Base-by-base conservation (phyloP, 257 asterid genomes). In the Lithospermum erythrorhizon region DNA sequence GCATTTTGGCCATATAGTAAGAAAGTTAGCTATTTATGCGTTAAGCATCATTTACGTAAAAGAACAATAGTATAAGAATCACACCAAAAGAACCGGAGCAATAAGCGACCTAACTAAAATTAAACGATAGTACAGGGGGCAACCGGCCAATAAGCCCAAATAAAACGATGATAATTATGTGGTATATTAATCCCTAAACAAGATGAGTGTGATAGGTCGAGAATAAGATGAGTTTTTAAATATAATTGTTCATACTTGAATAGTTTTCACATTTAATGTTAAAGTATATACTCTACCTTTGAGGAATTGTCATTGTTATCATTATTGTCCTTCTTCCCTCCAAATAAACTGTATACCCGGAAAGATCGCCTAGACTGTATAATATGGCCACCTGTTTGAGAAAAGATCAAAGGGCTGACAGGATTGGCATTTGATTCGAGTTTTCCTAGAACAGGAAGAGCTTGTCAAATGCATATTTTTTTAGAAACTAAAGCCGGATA, bases 251-350 rank as follows among this genome's bases (percentile, higher is more conserved):
- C 48, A 25, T 21, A 21, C 54, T 19, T 58, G n/a, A 60, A 54
- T 29, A 18, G 35, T 0, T n/a, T 29, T 2, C 15, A 35, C 10
- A 9, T 63, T 24, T 41, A 8, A 4, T 21, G 49, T 1, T 22
- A 30, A 52, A 56, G 21, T 3, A 29, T 32, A 63, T 19, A n/a
- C 15, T 53, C 51, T 6, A 85, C 97, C 95, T 90, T 90, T 11
- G 83, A 75, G 58, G 85, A 68, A 56, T 75, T 69, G 55, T 86
- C 94, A 65, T 84, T 86, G 23, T 74, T 57, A 49, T 84, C 95
- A 61, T 69, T 75, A 59, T 24, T 69, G 52, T 83, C 88, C 75
- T 84, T 87, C 69, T 83, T 85, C 20, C 95, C 90, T 15, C 97
- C 97, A 81, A 90, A 90, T 70, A 90, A 75, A 45, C 83, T 82